Conservation (phyloP, 1,284 basidiomycete genomes). For the Leccinum fuscescens region DNA sequence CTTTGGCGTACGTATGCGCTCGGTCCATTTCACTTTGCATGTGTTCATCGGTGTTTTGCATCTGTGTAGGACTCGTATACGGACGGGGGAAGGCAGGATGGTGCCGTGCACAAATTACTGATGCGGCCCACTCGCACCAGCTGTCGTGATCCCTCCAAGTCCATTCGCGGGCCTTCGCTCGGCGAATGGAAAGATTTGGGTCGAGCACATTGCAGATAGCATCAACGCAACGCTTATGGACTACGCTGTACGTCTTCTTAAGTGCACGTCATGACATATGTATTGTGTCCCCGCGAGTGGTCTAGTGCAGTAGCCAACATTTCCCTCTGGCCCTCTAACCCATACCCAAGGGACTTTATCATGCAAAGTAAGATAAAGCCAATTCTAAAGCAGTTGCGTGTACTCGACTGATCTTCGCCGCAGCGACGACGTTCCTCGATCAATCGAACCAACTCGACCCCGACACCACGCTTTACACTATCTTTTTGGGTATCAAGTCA, state of each 20-base stretch:
- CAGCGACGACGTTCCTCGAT: conserved; percentile 28
- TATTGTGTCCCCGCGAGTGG: conserved; percentile 19
- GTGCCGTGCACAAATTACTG: too few relatives aligned
- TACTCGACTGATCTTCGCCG: background rate
- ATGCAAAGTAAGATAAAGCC: conserved; percentile 28
- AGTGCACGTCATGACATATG: background rate
- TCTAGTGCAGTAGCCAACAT: conserved; percentile 38
- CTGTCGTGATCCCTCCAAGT: conserved; percentile 31
- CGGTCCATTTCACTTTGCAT: background rate
- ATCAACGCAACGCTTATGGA: conserved; percentile 26
- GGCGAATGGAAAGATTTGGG: conserved; percentile 38
- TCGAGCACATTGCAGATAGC: conserved; percentile 31
- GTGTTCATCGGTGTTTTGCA: background rate
- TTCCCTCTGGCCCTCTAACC: conserved; percentile 37
- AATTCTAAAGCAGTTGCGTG: background rate
- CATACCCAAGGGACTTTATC: conserved; percentile 34
- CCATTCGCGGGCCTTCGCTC: conserved; percentile 37
- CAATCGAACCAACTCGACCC: conserved; percentile 29
- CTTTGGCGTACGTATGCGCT: conserved; percentile 39
- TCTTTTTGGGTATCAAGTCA: conserved; percentile 42
- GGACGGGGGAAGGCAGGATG: conserved; percentile 38
- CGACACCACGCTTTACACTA: conserved; percentile 32
- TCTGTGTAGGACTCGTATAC: conserved; percentile 33
- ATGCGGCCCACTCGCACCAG: conserved; percentile 31
- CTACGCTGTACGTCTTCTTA: conserved; percentile 22